Evolutionary conservation across 805 yeast species (phyloP).

Genomic region (Wickerhamiella brachini): DNA sequence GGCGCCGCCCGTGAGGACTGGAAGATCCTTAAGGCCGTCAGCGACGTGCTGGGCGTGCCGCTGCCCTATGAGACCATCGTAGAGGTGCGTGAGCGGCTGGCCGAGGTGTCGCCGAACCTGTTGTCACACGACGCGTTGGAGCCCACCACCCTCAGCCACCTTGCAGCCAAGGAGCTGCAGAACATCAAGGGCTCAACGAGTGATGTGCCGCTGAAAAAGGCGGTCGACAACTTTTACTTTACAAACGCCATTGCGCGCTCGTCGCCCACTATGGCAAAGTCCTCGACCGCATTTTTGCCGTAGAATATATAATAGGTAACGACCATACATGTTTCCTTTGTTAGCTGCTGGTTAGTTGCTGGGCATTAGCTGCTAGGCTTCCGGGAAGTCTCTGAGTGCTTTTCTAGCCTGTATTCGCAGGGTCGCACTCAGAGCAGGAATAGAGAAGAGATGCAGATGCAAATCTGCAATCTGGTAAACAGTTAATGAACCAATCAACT

Average conservation of each 20-base stretch:
- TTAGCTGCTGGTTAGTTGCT: no score
- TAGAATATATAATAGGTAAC: neutral
- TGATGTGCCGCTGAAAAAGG: conserved; percentile 45
- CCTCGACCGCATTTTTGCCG: conserved; percentile 37
- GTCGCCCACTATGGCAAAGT: conserved; percentile 82
- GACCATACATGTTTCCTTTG: neutral
- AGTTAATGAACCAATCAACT: no score
- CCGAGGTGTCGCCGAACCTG: conserved; percentile 69
- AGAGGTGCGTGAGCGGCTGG: conserved; percentile 54
- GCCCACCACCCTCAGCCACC: conserved; percentile 45
- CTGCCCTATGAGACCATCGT: conserved; percentile 66
- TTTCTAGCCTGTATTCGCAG: no score
- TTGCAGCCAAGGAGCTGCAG: conserved; percentile 31
- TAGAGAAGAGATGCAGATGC: no score
- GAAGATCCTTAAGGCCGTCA: conserved; percentile 72
- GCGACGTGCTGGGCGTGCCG: conserved; percentile 57
- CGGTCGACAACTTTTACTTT: conserved; percentile 73
- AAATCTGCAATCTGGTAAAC: no score
- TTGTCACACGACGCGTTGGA: conserved; percentile 64
- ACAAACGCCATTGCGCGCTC: conserved; percentile 79
- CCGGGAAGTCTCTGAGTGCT: no score
- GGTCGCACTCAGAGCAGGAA: no score
- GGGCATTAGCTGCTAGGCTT: no score
- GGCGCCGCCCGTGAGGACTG: conserved; percentile 88
- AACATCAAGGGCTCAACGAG: conserved; percentile 26